Evolutionary conservation across 495 filamentous ascomycete genomes (phyloP).

Genomic region (Pyronema omphalodes): DNA sequence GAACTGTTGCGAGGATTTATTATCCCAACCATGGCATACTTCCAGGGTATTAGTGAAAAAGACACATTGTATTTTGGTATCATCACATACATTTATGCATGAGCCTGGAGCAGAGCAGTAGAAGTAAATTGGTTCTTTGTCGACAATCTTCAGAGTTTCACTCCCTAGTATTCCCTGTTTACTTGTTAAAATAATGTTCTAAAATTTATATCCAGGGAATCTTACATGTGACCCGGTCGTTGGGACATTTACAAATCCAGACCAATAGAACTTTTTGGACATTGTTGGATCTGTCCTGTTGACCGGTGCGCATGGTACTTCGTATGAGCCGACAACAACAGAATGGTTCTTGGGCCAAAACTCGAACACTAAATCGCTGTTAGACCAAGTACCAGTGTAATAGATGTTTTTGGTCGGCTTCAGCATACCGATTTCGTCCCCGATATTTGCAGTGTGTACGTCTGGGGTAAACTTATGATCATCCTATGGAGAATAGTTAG

Average conservation of each 20-base stretch:
- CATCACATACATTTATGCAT: slow-evolving; percentile 17
- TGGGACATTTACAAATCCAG: slow-evolving; percentile 24
- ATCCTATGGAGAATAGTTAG: too few species aligned
- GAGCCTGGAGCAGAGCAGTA: slow-evolving; percentile 31
- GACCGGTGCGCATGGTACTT: too few species aligned
- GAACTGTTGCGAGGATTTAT: slow-evolving; percentile 28
- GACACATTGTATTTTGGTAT: too few species aligned
- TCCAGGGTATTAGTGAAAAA: neutral
- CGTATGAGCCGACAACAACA: slow-evolving; percentile 19
- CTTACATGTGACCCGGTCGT: slow-evolving; percentile 7
- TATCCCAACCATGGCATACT: slow-evolving; percentile 27
- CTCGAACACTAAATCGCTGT: slow-evolving; percentile 25
- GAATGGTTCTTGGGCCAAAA: slow-evolving; percentile 35
- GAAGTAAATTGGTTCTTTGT: slow-evolving; percentile 30
- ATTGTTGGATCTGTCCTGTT: slow-evolving; percentile 25
- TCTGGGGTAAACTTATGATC: too few species aligned
- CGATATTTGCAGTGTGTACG: too few species aligned
- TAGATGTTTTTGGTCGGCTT: too few species aligned
- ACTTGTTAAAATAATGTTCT: neutral
- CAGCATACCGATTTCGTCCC: too few species aligned
- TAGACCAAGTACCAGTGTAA: slow-evolving; percentile 7
- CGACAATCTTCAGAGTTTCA: too few species aligned
- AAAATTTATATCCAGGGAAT: slow-evolving; percentile 3
- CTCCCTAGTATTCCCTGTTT: neutral
- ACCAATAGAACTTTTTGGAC: slow-evolving; percentile 25